Percentiles rank a stretch among this genome's conserved stretches.
These are phyloP conservation scores for Cystobasidium pallidum DNA, from an alignment of 1,284 basidiomycete species.

Conservation along the genomic window DNA sequence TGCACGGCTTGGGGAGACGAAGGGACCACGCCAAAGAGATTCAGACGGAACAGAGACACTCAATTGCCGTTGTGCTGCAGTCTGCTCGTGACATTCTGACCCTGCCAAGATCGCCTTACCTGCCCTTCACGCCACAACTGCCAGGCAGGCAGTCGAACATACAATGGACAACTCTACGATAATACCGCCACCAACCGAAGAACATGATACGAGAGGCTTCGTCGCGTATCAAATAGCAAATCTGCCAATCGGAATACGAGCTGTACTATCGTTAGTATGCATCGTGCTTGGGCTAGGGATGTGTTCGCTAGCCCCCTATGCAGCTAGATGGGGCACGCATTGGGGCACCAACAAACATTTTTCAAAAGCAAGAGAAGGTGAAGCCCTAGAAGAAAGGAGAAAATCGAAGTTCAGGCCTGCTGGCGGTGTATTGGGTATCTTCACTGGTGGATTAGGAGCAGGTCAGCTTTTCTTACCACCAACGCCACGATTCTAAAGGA, in stretches of 20 bases:
- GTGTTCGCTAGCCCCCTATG: constrained; percentile 26
- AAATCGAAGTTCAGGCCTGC: not conserved
- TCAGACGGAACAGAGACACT: too few relatives aligned
- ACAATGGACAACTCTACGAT: not conserved
- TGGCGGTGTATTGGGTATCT: constrained; percentile 35
- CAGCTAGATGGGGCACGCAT: constrained; percentile 20
- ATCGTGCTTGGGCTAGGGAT: constrained; percentile 21
- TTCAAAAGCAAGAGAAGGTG: not conserved
- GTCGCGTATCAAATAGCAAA: not conserved
- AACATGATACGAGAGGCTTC: constrained; percentile 1
- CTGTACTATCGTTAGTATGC: constrained; percentile 18
- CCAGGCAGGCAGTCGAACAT: not conserved
- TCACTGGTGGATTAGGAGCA: constrained; percentile 20
- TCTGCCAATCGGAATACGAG: constrained; percentile 22
- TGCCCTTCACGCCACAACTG: not conserved
- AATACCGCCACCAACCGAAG: not conserved
- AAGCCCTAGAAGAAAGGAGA: not conserved
- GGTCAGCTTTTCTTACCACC: constrained; percentile 11
- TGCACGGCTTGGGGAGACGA: too few relatives aligned
- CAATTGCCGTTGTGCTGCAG: too few relatives aligned
- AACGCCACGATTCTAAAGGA: not conserved
- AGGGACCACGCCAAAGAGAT: too few relatives aligned
- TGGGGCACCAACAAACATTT: not conserved
- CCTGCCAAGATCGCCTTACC: not conserved
- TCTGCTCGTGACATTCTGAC: too few relatives aligned